Evolutionary conservation across 148 eudicot genomes (phyloP), one percentile per base, ranked within the genome.

Genomic region (Drosera capensis): DNA sequence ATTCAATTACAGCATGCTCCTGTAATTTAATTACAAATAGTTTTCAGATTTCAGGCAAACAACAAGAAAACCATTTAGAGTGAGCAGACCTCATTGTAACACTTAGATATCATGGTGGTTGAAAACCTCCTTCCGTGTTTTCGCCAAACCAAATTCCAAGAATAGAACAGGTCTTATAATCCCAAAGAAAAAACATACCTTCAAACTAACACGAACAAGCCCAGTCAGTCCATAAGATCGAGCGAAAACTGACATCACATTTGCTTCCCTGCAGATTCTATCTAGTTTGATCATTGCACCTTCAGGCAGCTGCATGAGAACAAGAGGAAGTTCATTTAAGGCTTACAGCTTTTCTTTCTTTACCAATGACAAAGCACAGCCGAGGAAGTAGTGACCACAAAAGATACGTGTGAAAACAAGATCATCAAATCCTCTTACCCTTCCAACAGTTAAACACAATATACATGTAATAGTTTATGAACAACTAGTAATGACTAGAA

Each of bases 181-280:
- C n/a, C n/a, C 0, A 7, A 18, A 41, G 8, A 19, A 21, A 44
- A 34, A 36, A 19, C 38, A 19, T 64, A 88, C 97, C 94, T 88
- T 88, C 70, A 80, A 70, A 65, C 97, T 83, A 57, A 79, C 61
- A 28, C 97, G 94, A 48, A 88, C 83, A 58, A 83, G 64, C 44
- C 97, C 97, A 59, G 83, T 77, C 17, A 88, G 74, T 44, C 97
- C 97, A 73, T 88, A 88, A 20, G 97, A 83, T 15, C 94, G 92
- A 48, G 94, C 97, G 66, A 74, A 68, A 51, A 88, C 52, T 55
- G 80, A 29, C 58, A 61, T 71, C 28, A 88, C 81, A 69, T 78
- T 72, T 48, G 92, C 92, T 26, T 66, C 83, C 56, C 97, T 70
- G 60, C 94, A 88, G 44, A 88, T 75, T 58, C 59, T 72, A 62